Evolutionary conservation across 2,329 filamentous ascomycete species (phyloP).

Genomic region (Aspergillus udagawae): DNA sequence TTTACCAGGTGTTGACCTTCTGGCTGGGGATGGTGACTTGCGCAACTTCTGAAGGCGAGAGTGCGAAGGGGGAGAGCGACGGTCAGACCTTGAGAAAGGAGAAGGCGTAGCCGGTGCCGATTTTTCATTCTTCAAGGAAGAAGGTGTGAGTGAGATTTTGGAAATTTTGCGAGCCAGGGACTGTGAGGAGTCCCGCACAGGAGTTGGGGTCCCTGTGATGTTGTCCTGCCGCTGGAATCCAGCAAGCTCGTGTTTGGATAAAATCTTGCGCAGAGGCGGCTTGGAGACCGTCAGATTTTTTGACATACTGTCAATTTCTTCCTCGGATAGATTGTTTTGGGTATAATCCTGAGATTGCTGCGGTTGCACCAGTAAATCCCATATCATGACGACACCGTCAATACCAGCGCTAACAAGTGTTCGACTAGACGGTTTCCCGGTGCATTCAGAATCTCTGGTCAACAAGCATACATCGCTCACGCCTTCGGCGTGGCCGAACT

Average conservation of each 20-base stretch:
- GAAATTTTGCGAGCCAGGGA: conserved; percentile 54
- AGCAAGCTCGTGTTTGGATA: conserved; percentile 82
- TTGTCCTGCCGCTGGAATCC: conserved; percentile 62
- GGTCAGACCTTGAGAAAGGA: conserved; percentile 21
- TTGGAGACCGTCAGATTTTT: conserved; percentile 54
- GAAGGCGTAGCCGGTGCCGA: conserved; percentile 30
- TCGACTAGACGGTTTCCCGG: conserved; percentile 44
- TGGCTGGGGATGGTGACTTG: conserved; percentile 39
- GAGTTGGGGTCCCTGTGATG: conserved; percentile 40
- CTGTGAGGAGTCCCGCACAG: conserved; percentile 44
- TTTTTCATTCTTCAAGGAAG: conserved; percentile 26
- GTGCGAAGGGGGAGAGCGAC: conserved; percentile 27
- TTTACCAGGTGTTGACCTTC: conserved; percentile 27
- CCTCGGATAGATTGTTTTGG: conserved; percentile 25
- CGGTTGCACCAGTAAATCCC: conserved; percentile 46
- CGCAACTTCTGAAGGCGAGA: conserved; percentile 23
- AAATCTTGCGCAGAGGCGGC: conserved; percentile 75
- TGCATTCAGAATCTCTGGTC: conserved; percentile 37
- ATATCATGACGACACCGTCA: conserved; percentile 81
- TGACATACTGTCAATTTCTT: conserved; percentile 34
- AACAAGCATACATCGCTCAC: conserved; percentile 80
- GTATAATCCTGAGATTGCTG: conserved; percentile 28
- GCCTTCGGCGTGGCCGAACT: conserved; percentile 93
- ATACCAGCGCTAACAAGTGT: conserved; percentile 68
- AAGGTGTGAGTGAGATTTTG: conserved; percentile 45